Base-by-base conservation (phyloP, 1,139 yeast genomes). In the Arxiozyma slooffiae region DNA sequence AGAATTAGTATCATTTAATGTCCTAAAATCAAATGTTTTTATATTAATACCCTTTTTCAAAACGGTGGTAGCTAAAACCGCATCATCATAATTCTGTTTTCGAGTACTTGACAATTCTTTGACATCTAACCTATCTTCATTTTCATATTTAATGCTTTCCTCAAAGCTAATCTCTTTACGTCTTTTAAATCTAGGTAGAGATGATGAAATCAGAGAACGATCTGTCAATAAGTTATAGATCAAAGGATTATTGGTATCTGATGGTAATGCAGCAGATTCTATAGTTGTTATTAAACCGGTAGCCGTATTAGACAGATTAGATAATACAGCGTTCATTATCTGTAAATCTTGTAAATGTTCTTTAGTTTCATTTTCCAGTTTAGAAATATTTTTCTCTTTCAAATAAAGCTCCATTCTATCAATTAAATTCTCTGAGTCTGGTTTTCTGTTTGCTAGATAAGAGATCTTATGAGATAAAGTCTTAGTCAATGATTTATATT, bases 161-260 rank as follows among this genome's bases (percentile, higher is more conserved):
- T 48, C 47, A 17, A 44, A n/a, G n/a, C 17, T 21, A 20, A 22
- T 18, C 17, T 41, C 41, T 2, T 20, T n/a, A 9, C 24, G 44
- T 48, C 74, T 72, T 53, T 79, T 76, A n/a, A 81, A 72, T 41
- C 87, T 81, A 0, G 98, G 97, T 43, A 92, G 72, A 0, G 97
- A 90, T 0, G 97, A 88, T 0, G 97, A 88, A 17, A 92, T 82
- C n/a, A 88, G 76, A 0, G 97, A 89, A 50, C 97, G 73, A 65
- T 92, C 97, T 0, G 98, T 92, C 41, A 92, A 72, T 8, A 92
- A 79, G 63, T 92, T 92, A 67, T 89, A 88, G 11, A 92, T 80
- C 40, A 92, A 77, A 0, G 98, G 97, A 63, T 90, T 88, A 66
- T 76, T 62, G 7, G 57, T 57, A 46, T 61, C 65, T 3, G 58